Base-by-base conservation (phyloP, 768 basidiomycete species). In the Hypsizygus marmoreus region DNA sequence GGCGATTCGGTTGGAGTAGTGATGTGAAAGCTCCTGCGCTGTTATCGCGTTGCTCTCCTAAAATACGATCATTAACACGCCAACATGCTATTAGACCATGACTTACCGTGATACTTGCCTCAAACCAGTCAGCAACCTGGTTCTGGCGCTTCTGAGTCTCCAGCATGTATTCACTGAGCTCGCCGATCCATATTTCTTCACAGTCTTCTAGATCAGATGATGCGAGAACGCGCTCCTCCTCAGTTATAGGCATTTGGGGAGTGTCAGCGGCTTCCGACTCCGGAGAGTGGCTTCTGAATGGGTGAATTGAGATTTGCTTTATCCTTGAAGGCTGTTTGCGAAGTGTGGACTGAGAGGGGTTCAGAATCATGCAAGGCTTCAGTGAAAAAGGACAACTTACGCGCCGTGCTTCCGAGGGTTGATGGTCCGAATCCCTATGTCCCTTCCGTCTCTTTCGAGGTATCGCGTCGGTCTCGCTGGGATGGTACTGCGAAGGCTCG, bases 131-230 rank as follows among this genome's bases (percentile, higher is more conserved):
- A 48, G 83, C 84, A 4, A 91, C 78, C 52, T 87, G 84, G 40
- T 77, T 80, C 63, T 82, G 80, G 39, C 88, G 80, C 60, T 82
- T 82, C 58, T 84, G 81, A 5, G 86, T 88, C 57, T 88, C 83
- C 23, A 83, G 59, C 41, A 81, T 73, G 56, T 91, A 92, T 45
- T 80, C 80, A 41, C 75, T 72, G 12, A 91, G 73, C 58, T 88
- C 88, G 19, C 70, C 74, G 33, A 71, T 67, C 91, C 91, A 92
- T 12, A 92, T 60, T 48, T 91, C 89, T 54, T 79, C 77, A 52
- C 83, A 89, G 48, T 91, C 90, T 22, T 90, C 88, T 50, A 92
- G 69, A 72, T 92, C 90, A 16, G 90, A 91, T 13, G 88, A 88
- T 9, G 69, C 65, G 10, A 79, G 68, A 29, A 68, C 66, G 23